A percentile compares a stretch with the other conserved stretches of the same genome.
Evolutionary conservation across 2,329 filamentous ascomycete genomes (phyloP).

Genomic region (Aspergillus puulaauensis): DNA sequence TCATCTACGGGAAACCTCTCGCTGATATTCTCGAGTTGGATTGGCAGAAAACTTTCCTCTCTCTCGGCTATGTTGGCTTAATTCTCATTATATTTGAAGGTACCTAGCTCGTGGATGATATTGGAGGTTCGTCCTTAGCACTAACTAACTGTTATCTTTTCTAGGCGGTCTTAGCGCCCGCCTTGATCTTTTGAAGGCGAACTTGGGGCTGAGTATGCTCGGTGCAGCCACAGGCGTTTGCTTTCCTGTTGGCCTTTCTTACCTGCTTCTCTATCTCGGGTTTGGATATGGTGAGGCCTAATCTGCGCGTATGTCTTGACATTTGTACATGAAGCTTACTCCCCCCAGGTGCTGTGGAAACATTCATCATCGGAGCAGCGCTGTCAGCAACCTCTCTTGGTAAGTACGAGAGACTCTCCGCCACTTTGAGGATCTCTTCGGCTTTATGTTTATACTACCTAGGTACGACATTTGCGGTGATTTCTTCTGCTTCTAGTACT

Average conservation of each 20-base stretch:
- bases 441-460: too few species aligned
- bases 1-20: conserved; percentile 48
- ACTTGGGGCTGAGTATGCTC: conserved; percentile 44
- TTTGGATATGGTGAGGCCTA: conserved; percentile 37
- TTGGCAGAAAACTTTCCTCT: conserved; percentile 50
- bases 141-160: background rate
- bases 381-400: conserved; percentile 33
- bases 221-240: conserved; percentile 47
- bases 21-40: conserved; percentile 42
- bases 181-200: conserved; percentile 47
- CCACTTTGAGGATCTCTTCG: background rate
- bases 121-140: too few species aligned
- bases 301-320: too few species aligned
- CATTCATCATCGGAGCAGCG: conserved; percentile 31
- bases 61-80: conserved; percentile 50
- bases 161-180: conserved; percentile 49
- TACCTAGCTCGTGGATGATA: conserved; percentile 4
- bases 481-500: conserved; percentile 29
- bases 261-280: conserved; percentile 44
- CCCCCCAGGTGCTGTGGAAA: conserved; percentile 23
- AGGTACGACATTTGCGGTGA: conserved; percentile 33
- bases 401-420: background rate
- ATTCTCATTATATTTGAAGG: conserved; percentile 53
- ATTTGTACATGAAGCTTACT: too few species aligned
- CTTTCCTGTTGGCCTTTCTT: conserved; percentile 48